Conservation (phyloP, 176 grass and related monocot species). For the Musa itinerans region DNA sequence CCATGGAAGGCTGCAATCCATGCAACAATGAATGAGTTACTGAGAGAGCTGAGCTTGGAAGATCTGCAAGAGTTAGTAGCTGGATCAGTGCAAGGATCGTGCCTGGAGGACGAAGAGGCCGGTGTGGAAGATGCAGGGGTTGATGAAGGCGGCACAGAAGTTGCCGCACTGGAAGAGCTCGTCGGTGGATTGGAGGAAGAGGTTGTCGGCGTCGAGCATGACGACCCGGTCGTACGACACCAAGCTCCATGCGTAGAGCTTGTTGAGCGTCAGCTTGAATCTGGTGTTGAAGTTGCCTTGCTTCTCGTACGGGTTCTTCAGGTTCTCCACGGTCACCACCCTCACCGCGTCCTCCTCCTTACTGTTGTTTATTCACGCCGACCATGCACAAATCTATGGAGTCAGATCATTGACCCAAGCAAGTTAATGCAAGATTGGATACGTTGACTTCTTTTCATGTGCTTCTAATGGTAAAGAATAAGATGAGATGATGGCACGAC, state of each 20-base stretch:
- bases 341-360: constrained; percentile 85
- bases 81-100: neutral
- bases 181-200: constrained; percentile 86
- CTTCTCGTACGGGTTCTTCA: constrained; percentile 84
- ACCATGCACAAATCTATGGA: neutral
- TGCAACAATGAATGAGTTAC: neutral
- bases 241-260: constrained; percentile 93
- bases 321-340: constrained; percentile 71
- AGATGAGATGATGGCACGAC: neutral
- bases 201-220: constrained; percentile 95
- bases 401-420: neutral
- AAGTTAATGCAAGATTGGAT: neutral
- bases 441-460: neutral
- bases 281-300: constrained; percentile 69
- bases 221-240: constrained; percentile 80
- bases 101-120: constrained; percentile 98
- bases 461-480: neutral
- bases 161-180: constrained; percentile 96
- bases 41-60: neutral
- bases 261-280: constrained; percentile 95
- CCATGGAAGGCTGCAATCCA: constrained; percentile 74
- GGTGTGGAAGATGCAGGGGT: constrained; percentile 97
- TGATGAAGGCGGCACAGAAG: constrained; percentile 97
- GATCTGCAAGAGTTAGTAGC: neutral
- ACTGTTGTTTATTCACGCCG: constrained; percentile 27